phyloP scores from a whole-genome alignment of 305 asterid species.

The Fraxinus velutina region DNA sequence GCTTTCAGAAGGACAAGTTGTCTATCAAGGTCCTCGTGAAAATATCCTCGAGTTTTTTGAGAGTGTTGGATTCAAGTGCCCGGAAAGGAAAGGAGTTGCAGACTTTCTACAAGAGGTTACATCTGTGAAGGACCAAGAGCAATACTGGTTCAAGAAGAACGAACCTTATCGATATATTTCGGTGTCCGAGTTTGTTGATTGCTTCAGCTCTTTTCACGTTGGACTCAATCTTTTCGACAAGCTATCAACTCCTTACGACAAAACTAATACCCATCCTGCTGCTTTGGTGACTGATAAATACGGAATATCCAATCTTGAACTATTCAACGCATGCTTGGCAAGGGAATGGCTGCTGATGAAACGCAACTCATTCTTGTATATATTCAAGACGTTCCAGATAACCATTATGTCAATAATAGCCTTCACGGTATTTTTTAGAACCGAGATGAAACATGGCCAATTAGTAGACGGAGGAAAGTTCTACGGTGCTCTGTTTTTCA shows the following conservation, averaged over 20 bases:
- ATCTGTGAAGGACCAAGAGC: conserved; percentile 44
- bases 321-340: conserved; percentile 44
- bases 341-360: conserved; percentile 51
- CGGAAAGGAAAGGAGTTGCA: conserved; percentile 43
- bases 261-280: conserved; percentile 40
- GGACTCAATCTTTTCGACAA: conserved; percentile 34
- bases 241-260: conserved; percentile 39
- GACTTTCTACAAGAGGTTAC: conserved; percentile 51
- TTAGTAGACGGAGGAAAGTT: conserved; percentile 39
- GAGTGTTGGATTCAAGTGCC: conserved; percentile 44
- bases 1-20: conserved; percentile 43
- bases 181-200: conserved; percentile 29
- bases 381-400: conserved; percentile 40
- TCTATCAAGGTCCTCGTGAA: conserved; percentile 54
- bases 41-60: conserved; percentile 39
- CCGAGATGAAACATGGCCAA: conserved; percentile 37
- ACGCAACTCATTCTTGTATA: conserved; percentile 40
- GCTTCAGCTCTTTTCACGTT: conserved; percentile 29
- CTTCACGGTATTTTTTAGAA: conserved; percentile 47
- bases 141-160: conserved; percentile 38
- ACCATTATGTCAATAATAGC: conserved; percentile 41
- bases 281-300: conserved; percentile 43
- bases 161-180: conserved; percentile 34
- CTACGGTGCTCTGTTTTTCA: conserved; percentile 48
- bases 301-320: conserved; percentile 39